Evolutionary conservation across 2,329 filamentous ascomycete genomes (phyloP), one percentile per base, ranked within the genome.

Genomic region (Aureobasidium sp.): DNA sequence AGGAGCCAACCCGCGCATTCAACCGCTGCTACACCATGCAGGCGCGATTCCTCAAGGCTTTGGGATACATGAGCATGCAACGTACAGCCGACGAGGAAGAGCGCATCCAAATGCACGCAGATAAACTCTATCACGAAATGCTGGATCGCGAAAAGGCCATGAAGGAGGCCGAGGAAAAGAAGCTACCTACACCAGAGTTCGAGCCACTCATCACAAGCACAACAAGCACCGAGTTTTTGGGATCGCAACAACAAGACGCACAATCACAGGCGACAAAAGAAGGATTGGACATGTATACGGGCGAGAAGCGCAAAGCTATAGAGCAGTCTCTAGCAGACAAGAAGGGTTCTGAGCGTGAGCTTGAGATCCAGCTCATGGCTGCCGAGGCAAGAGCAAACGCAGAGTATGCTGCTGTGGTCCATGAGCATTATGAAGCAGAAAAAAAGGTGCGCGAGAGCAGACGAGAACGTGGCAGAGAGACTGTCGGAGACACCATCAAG

Each of bases 1-100:
- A 86, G 44, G 81, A 84, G 61, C 86, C 96, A 77, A 89, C 90
- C 68, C 81, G 79, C 67, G 83, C 81, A 64, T 92, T 97, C 70
- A 89, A 94, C 71, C 82, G 89, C 67, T 99, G 94, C 77, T 96
- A 94, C 73, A 87, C 82, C 59, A 91, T 92, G 78, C 94, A 99
- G 77, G 86, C 85, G 83, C 88, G 93, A 73, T 92, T 99, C 68
- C 78, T 99, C 32, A 91, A 93, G 74, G 91, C 92, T 1, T 77
- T 99, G 21, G 94, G 94, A 5, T 97, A 97, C 72, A 82, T 95
- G 8, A 84, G 84, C 30, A 78, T 84, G 64, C 83, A 88, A 48
- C 83, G 86, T 27, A 78, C 86, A 9, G 77, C 81, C 0, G 81
- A 86, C 36, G 82, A 89, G 57, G 89, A 96, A 68, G 92, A 97